Base-by-base conservation (phyloP, 257 asterid species). In the Plantago elongata region DNA sequence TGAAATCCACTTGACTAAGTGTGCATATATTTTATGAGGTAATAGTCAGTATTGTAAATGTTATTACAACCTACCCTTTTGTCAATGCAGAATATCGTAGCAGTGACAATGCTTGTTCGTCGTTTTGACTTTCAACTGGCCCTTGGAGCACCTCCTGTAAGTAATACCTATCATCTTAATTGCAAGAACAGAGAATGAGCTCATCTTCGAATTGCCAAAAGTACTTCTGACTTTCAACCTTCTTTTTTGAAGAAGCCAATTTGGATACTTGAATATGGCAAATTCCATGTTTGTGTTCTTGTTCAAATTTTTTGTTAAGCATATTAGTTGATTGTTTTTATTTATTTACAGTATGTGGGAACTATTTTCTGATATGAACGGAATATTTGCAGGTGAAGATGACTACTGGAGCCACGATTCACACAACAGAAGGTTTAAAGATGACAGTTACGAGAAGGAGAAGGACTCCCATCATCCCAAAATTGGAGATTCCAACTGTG, bases 321-420 rank as follows among this genome's bases (percentile, higher is more conserved):
- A 45, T 44, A 0, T 61, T 61, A 6, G 13, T 9, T 13, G 40
- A 34, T 47, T 29, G 7, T 14, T 16, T 27, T 50, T 14, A 10
- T 45, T 55, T n/a, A 13, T 54, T 38, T n/a, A 46, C 3, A n/a
- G 5, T 51, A 43, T 5, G 45, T 12, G 9, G 18, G 29, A 50
- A 55, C 45, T 37, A 55, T 69, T 57, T 17, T 18, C 57, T 49
- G 50, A 34, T 38, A 13, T 11, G 40, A 9, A 12, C 16, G 11
- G 6, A 13, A 57, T 16, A 56, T 12, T 69, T 78, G 64, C 85
- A 92, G 99, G 99, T 92, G 51, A 79, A 75, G 62, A 89, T 92
- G 97, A 92, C 99, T 7, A 92, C 99, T 7, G 99, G 99, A 27
- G 99, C 99, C 27, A 92, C 97, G 8, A 92, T 92, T 70, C 99